These are phyloP conservation scores for Leptographium galeiforme DNA, from an alignment of 2,329 filamentous ascomycete species.

Conservation along the genomic window DNA sequence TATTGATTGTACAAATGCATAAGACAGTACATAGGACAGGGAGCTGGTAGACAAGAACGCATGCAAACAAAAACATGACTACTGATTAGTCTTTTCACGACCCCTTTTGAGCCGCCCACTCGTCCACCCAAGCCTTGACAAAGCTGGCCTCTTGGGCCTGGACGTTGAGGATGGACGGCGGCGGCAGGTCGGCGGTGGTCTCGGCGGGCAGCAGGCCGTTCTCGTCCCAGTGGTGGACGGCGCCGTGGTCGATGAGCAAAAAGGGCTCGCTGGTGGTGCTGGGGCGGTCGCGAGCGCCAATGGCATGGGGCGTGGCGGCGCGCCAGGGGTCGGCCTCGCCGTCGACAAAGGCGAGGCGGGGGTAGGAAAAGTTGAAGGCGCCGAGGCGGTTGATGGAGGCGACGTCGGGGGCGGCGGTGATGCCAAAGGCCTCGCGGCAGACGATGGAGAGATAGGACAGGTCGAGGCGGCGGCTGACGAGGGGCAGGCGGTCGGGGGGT, in stretches of 20 bases:
- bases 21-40: no score
- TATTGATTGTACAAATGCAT: no score
- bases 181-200: conserved; percentile 23
- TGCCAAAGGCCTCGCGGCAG: conserved; percentile 58
- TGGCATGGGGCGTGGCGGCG: conserved; percentile 56
- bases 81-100: background rate
- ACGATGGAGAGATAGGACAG: conserved; percentile 47
- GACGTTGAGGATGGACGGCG: conserved; percentile 4
- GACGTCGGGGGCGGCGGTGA: conserved; percentile 48
- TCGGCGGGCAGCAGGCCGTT: conserved; percentile 53
- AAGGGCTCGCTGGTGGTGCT: conserved; percentile 56
- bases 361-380: conserved; percentile 57
- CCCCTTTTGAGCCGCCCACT: conserved; percentile 1
- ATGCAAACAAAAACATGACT: background rate
- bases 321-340: conserved; percentile 73
- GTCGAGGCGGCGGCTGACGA: conserved; percentile 59
- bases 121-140: conserved; percentile 10
- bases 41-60: background rate
- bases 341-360: conserved; percentile 64
- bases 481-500: conserved; percentile 47
- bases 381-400: conserved; percentile 64
- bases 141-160: conserved; percentile 11
- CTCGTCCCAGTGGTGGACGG: conserved; percentile 71
- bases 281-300: conserved; percentile 38
- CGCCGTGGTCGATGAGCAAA: conserved; percentile 54